phyloP scores from a whole-genome alignment of 2,329 filamentous ascomycete species.

The Lasiodiplodia gonubiensis region DNA sequence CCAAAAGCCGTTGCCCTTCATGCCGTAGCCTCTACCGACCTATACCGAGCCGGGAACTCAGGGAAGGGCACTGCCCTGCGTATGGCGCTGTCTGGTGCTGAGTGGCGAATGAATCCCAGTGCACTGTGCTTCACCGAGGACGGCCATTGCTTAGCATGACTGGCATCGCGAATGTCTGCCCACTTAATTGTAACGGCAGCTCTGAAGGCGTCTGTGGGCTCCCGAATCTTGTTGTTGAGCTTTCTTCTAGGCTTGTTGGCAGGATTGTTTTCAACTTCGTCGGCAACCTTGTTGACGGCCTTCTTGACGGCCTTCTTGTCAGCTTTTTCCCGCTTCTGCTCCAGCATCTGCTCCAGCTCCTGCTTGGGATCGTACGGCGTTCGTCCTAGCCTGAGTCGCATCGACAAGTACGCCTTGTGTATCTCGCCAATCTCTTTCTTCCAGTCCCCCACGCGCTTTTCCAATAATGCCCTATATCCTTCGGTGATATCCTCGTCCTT shows the following conservation, averaged over 20 bases:
- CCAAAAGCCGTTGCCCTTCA: neutral
- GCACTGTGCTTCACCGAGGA: slow-evolving; percentile 30
- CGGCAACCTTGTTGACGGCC: neutral
- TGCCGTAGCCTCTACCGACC: neutral
- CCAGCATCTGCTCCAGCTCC: too few relatives aligned
- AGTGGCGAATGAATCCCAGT: slow-evolving; percentile 28
- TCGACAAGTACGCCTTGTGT: too few relatives aligned
- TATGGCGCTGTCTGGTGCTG: neutral
- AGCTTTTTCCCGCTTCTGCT: too few relatives aligned
- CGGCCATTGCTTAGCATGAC: slow-evolving; percentile 36
- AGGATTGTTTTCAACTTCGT: neutral
- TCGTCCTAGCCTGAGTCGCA: too few relatives aligned
- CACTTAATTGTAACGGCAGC: slow-evolving; percentile 39
- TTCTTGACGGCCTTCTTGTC: neutral
- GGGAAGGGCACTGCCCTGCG: too few relatives aligned
- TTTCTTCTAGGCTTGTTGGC: neutral
- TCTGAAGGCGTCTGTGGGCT: neutral
- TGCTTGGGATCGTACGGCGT: too few relatives aligned
- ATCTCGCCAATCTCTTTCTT: neutral
- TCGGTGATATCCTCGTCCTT: neutral
- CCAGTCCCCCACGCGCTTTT: neutral
- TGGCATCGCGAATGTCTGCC: slow-evolving; percentile 42
- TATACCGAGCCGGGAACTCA: too few relatives aligned
- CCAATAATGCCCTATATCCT: neutral
- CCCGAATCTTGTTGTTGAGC: slow-evolving; percentile 6